Conservation (phyloP, 208 protist genomes). For the Trypanosoma scelopori region DNA sequence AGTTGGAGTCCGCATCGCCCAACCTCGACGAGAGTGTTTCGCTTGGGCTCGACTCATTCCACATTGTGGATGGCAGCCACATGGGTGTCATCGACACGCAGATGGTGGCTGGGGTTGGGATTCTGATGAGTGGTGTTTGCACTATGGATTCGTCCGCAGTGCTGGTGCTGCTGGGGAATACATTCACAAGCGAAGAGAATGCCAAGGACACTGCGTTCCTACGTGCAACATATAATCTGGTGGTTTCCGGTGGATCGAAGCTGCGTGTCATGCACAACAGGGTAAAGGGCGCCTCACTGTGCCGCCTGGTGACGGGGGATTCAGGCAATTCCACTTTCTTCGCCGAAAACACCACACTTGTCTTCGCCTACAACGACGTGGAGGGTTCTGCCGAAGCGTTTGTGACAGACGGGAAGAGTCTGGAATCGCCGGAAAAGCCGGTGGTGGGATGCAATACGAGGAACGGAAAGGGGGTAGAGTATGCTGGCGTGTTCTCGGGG, state of each 20-base stretch:
- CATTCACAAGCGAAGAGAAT: neutral
- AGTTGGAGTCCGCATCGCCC: neutral
- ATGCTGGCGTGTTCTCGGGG: neutral
- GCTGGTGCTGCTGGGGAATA: neutral
- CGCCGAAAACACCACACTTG: neutral
- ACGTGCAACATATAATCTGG: too few species aligned
- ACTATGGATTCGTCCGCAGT: neutral
- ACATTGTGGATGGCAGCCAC: neutral
- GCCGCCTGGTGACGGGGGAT: too few species aligned
- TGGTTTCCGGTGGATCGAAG: neutral
- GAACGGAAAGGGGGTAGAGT: neutral
- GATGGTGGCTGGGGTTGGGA: conserved; percentile 5
- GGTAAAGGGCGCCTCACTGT: neutral
- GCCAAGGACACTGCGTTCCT: neutral
- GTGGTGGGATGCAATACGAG: conserved; percentile 8
- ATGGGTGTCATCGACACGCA: neutral
- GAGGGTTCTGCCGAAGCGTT: neutral
- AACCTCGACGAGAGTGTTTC: neutral
- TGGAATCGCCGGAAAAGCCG: neutral
- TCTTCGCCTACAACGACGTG: neutral
- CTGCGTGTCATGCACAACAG: conserved; percentile 2
- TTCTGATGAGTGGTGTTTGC: neutral
- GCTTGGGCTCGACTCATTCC: neutral
- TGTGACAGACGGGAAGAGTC: neutral
- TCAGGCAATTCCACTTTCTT: neutral